These are phyloP conservation scores for Sclerotinia subarctica DNA, from an alignment of 2,329 filamentous ascomycete species.

Conservation along the genomic window DNA sequence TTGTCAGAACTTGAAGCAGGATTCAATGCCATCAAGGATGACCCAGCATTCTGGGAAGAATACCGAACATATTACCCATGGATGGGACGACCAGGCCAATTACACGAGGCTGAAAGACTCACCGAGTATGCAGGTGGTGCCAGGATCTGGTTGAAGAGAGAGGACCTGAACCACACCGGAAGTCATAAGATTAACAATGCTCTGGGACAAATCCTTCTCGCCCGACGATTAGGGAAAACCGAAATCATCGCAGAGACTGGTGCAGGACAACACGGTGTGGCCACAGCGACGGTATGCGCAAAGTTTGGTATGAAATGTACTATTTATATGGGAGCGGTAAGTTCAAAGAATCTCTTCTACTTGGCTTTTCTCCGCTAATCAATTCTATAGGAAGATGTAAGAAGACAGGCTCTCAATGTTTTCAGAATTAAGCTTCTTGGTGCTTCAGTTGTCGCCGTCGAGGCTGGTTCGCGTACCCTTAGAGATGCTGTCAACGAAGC, in stretches of 20 bases:
- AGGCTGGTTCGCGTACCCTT: conserved; percentile 80
- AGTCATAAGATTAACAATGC: conserved; percentile 99
- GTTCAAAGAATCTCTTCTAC: conserved; percentile 18
- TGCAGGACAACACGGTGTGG: conserved; percentile 95
- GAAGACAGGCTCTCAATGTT: conserved; percentile 93
- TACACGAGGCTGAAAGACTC: conserved; percentile 84
- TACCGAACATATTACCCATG: conserved; percentile 94
- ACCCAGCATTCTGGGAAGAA: conserved; percentile 94
- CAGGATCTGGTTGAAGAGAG: conserved; percentile 96
- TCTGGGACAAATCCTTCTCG: conserved; percentile 85
- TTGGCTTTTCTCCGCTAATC: conserved; percentile 6
- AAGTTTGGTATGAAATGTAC: conserved; percentile 99
- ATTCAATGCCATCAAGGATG: conserved; percentile 82
- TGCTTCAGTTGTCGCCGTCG: conserved; percentile 87
- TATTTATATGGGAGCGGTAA: conserved; percentile 86
- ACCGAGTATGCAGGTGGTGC: conserved; percentile 88
- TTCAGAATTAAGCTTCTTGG: conserved; percentile 98
- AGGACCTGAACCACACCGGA: conserved; percentile 96
- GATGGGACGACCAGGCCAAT: conserved; percentile 90
- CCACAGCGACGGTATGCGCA: conserved; percentile 93
- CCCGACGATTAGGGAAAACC: conserved; percentile 83
- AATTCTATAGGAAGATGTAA: conserved; percentile 69
- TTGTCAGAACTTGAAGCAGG: conserved; percentile 84
- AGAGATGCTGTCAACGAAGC: conserved; percentile 94
- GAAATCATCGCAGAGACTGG: conserved; percentile 98